Evolutionary conservation across 2,329 filamentous ascomycete species (phyloP).

Genomic region (Phialemonium atrogriseum): DNA sequence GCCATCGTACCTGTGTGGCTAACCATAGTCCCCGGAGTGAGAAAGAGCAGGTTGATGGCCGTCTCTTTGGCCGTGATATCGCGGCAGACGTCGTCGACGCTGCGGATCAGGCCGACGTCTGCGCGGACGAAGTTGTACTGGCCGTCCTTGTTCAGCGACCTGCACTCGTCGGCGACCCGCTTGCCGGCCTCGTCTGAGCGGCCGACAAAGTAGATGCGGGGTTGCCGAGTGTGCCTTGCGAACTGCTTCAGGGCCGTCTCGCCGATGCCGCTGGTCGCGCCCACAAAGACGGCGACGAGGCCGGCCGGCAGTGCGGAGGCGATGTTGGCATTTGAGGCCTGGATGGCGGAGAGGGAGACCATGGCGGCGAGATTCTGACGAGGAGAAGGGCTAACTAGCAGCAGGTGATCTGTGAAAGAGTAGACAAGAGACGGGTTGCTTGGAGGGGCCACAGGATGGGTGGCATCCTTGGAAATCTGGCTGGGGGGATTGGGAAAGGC

Average conservation of each 20-base stretch:
- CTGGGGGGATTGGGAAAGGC: too few species aligned
- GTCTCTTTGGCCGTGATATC: slow-evolving; percentile 41
- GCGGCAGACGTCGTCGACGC: slow-evolving; percentile 39
- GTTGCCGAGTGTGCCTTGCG: slow-evolving; percentile 27
- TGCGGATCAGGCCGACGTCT: slow-evolving; percentile 37
- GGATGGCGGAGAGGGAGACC: slow-evolving; percentile 22
- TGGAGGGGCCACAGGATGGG: too few species aligned
- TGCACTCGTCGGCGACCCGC: slow-evolving; percentile 32
- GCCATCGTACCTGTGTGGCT: too few species aligned
- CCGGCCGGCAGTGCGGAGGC: slow-evolving; percentile 22
- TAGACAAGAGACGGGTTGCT: too few species aligned
- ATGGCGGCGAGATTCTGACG: too few species aligned
- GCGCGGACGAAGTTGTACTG: slow-evolving; percentile 34
- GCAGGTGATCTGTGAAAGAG: too few species aligned
- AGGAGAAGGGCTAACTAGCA: too few species aligned
- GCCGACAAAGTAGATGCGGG: slow-evolving; percentile 39
- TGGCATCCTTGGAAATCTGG: too few species aligned
- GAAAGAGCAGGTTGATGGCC: slow-evolving; percentile 35
- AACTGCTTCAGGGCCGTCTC: slow-evolving; percentile 36
- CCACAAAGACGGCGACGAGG: slow-evolving; percentile 40
- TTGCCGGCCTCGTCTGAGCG: slow-evolving; percentile 30
- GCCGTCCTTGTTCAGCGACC: slow-evolving; percentile 32
- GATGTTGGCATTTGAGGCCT: slow-evolving; percentile 25
- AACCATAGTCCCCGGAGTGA: slow-evolving; percentile 30
- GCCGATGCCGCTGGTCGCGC: slow-evolving; percentile 42